phyloP scores from a whole-genome alignment of 768 basidiomycete species.

The Phylloporus scabripes region DNA sequence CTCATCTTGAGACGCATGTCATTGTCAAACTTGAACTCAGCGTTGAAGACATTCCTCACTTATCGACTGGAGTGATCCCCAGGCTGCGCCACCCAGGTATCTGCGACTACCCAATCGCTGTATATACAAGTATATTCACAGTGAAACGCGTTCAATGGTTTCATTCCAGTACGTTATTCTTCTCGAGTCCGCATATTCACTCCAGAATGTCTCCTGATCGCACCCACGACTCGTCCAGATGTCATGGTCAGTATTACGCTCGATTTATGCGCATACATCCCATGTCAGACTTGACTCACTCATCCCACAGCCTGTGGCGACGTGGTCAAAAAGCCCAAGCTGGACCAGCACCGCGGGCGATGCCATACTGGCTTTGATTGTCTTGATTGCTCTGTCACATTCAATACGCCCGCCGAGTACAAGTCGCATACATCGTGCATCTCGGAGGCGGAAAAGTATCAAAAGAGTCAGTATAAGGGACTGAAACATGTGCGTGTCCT shows the following conservation, averaged over 20 bases:
- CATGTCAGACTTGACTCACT: background rate
- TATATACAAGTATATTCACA: background rate
- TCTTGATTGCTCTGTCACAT: slow-evolving; percentile 85
- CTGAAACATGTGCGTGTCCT: slow-evolving; percentile 43
- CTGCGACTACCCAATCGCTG: background rate
- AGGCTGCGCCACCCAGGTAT: background rate
- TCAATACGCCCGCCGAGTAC: slow-evolving; percentile 69
- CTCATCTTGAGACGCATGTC: too few relatives aligned
- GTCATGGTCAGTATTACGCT: slow-evolving; percentile 50
- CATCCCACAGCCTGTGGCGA: slow-evolving; percentile 61
- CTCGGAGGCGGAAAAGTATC: slow-evolving; percentile 89
- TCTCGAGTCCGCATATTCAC: background rate
- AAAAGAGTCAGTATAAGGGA: slow-evolving; percentile 81
- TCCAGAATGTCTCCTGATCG: background rate
- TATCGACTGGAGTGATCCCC: background rate
- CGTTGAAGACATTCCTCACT: background rate
- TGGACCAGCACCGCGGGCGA: slow-evolving; percentile 65
- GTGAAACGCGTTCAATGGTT: slow-evolving; percentile 42
- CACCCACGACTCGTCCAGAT: slow-evolving; percentile 40
- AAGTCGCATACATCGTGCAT: slow-evolving; percentile 82
- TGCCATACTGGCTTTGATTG: slow-evolving; percentile 73
- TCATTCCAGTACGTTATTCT: slow-evolving; percentile 60
- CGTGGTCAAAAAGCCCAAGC: slow-evolving; percentile 89
- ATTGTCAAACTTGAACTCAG: background rate
- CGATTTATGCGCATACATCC: background rate